phyloP scores from a whole-genome alignment of 78 protist genomes.

The Isochrysis galbana region DNA sequence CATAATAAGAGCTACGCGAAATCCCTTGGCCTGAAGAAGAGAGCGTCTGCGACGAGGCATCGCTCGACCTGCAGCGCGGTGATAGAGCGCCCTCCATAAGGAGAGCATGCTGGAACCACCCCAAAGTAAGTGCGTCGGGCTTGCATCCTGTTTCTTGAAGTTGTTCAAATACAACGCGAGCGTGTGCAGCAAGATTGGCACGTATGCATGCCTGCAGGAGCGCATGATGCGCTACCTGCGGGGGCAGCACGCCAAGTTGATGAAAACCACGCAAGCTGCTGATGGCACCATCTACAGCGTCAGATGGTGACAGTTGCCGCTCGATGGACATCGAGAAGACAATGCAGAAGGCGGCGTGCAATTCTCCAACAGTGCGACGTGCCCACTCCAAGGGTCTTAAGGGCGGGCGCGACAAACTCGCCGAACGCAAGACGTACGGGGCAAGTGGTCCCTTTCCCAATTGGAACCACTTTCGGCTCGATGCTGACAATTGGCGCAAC shows the following conservation, averaged over 20 bases:
- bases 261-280: too few relatives aligned
- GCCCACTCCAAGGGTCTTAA: background rate
- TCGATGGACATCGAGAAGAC: background rate
- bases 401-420: background rate
- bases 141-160: background rate
- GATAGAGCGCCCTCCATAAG: background rate
- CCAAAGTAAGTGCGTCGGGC: background rate
- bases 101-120: background rate
- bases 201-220: too few relatives aligned
- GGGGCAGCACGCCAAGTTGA: background rate
- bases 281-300: too few relatives aligned
- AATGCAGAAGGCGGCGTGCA: background rate
- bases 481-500: too few relatives aligned
- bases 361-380: background rate
- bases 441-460: background rate
- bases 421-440: background rate
- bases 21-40: background rate
- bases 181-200: background rate
- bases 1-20: background rate
- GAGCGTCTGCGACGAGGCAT: background rate
- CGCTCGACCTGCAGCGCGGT: background rate
- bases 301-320: too few relatives aligned
- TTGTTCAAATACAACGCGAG: background rate
- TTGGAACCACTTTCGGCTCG: background rate
- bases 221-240: too few relatives aligned